These are phyloP conservation scores for Agapanthus africanus DNA, from an alignment of 106 monocot species.

Conservation along the genomic window DNA sequence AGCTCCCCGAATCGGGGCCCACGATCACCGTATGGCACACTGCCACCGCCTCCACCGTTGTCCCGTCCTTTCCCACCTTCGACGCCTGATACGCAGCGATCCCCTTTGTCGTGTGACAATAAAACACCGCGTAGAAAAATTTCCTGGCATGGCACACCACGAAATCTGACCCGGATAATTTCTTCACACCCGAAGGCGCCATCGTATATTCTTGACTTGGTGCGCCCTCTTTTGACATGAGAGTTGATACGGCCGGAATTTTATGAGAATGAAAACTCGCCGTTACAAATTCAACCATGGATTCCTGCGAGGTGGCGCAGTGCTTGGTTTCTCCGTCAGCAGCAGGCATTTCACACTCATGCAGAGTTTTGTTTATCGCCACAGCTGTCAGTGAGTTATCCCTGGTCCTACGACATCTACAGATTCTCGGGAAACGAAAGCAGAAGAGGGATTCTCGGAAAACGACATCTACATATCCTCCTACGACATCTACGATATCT, in stretches of 20 bases:
- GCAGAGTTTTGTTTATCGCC: slow-evolving; percentile 18
- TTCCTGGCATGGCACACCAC: slow-evolving; percentile 48
- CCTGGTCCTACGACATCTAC: no score
- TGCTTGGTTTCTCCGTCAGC: slow-evolving; percentile 25
- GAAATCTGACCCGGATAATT: slow-evolving; percentile 15
- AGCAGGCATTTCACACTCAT: slow-evolving; percentile 37
- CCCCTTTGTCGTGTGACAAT: slow-evolving; percentile 37
- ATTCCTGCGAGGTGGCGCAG: slow-evolving; percentile 67
- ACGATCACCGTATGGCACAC: slow-evolving; percentile 31
- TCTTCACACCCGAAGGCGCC: not conserved
- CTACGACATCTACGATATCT: no score
- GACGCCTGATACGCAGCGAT: slow-evolving; percentile 25
- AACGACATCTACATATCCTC: no score
- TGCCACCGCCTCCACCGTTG: slow-evolving; percentile 41
- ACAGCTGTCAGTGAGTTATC: slow-evolving; percentile 17
- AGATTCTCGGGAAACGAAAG: no score
- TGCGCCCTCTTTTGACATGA: slow-evolving; percentile 7
- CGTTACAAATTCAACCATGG: slow-evolving; percentile 64
- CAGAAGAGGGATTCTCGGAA: no score
- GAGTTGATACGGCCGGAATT: slow-evolving; percentile 37
- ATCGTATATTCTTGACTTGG: slow-evolving; percentile 29
- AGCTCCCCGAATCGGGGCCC: not conserved
- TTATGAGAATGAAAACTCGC: slow-evolving; percentile 26
- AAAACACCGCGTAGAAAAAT: slow-evolving; percentile 50
- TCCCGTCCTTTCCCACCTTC: slow-evolving; percentile 30